Evolutionary conservation across 2,329 filamentous ascomycete species (phyloP).

Genomic region (Paradendryphiella salina): DNA sequence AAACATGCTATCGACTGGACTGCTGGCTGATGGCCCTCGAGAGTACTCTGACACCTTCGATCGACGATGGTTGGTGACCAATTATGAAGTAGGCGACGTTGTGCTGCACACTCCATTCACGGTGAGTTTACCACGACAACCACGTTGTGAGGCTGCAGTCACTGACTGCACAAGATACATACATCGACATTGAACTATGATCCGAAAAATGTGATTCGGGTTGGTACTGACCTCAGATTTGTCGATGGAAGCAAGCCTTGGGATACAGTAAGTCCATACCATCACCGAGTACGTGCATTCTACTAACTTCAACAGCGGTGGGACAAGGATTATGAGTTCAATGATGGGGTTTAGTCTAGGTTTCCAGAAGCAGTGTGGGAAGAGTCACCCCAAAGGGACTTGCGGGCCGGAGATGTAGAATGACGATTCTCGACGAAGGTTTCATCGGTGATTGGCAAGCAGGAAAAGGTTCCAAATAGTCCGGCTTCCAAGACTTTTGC

Average conservation of each 20-base stretch:
- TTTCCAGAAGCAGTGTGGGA: no score
- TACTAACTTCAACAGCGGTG: conserved; percentile 29
- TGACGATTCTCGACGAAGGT: no score
- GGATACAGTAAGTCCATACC: conserved; percentile 49
- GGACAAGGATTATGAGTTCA: conserved; percentile 40
- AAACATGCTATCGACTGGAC: conserved; percentile 62
- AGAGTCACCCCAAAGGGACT: no score
- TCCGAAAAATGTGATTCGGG: conserved; percentile 55
- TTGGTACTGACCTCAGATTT: conserved; percentile 62
- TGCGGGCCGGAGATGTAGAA: no score
- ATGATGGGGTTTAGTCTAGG: conserved; percentile 27
- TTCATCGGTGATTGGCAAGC: no score
- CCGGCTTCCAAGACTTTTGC: no score
- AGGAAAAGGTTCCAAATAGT: no score
- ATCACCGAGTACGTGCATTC: neutral
- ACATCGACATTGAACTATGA: conserved; percentile 61
- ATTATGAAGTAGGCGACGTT: conserved; percentile 59
- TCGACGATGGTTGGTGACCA: conserved; percentile 56
- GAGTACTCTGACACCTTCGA: conserved; percentile 51
- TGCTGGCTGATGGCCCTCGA: conserved; percentile 57
- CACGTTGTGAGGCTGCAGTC: no score
- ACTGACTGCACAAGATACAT: conserved; percentile 53
- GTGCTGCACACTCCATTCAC: conserved; percentile 45
- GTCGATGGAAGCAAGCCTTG: conserved; percentile 57
- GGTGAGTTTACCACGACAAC: conserved; percentile 9